Evolutionary conservation across 495 filamentous ascomycete species (phyloP).

Genomic region (Geopyxis carbonaria): DNA sequence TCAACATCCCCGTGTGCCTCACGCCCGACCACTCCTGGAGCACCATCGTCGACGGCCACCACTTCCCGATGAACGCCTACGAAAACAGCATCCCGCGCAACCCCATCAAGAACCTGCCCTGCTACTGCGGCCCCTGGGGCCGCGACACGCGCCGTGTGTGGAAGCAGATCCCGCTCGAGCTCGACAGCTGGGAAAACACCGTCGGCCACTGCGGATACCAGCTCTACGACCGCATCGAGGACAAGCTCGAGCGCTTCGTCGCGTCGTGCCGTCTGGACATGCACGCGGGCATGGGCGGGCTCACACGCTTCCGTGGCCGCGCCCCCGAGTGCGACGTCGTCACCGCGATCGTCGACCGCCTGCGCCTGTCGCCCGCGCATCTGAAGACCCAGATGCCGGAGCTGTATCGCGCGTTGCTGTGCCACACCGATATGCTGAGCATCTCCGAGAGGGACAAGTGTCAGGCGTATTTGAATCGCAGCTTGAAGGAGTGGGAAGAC

Average conservation of each 20-base stretch:
- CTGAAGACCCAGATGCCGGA: conserved; percentile 7
- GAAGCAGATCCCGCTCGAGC: conserved; percentile 12
- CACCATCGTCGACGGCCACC: conserved; percentile 15
- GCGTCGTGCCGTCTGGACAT: conserved; percentile 15
- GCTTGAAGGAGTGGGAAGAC: no score
- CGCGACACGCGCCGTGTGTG: conserved; percentile 14
- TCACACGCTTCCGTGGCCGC: conserved; percentile 6
- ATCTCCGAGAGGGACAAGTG: neutral
- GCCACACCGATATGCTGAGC: conserved; percentile 7
- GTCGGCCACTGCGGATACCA: conserved; percentile 12
- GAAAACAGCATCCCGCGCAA: conserved; percentile 15
- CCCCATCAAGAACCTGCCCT: conserved; percentile 18
- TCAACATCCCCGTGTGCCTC: conserved; percentile 21
- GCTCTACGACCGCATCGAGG: conserved; percentile 16
- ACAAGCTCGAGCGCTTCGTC: conserved; percentile 13
- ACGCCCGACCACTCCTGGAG: conserved; percentile 11
- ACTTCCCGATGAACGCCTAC: conserved; percentile 9
- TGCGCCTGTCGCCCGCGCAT: conserved; percentile 4
- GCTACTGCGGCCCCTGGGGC: conserved; percentile 18
- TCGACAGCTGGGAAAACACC: conserved; percentile 12
- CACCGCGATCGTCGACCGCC: conserved; percentile 5
- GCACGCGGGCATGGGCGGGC: conserved; percentile 4
- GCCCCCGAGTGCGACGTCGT: conserved; percentile 12
- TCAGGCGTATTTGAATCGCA: no score
- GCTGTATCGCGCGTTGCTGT: conserved; percentile 11